These are phyloP conservation scores for Firmiana major DNA, from an alignment of 345 rosid species.

Conservation along the genomic window DNA sequence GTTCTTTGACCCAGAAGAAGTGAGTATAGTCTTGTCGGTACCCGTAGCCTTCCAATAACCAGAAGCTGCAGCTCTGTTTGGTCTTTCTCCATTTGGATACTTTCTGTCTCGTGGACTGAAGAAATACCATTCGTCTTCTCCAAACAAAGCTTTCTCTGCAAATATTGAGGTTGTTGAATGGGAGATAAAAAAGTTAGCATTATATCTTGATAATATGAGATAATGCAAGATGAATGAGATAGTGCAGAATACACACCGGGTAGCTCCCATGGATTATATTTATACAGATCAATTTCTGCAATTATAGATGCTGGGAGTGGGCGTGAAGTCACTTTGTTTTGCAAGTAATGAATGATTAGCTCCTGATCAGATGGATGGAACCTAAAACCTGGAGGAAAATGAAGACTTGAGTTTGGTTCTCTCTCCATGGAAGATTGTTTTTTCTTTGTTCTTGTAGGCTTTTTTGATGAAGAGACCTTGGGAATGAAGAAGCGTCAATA, in stretches of 20 bases:
- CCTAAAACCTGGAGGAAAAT: conserved; percentile 54
- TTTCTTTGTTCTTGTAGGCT: not conserved
- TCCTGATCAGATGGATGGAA: conserved; percentile 58
- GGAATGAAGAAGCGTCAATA: conserved; percentile 13
- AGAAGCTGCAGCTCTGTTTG: conserved; percentile 39
- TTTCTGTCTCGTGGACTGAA: conserved; percentile 54
- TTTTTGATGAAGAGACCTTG: not conserved
- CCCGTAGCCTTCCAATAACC: conserved; percentile 56
- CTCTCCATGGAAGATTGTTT: conserved; percentile 22
- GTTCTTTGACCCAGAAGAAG: conserved; percentile 29
- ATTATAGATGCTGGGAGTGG: conserved; percentile 47
- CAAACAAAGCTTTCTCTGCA: conserved; percentile 69
- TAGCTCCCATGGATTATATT: conserved; percentile 53
- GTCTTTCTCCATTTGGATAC: conserved; percentile 36
- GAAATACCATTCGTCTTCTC: conserved; percentile 67
- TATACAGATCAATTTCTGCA: conserved; percentile 48
- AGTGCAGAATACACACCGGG: conserved; percentile 31
- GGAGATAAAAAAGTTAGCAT: not conserved
- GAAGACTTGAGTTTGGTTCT: conserved; percentile 17
- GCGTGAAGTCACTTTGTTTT: conserved; percentile 37
- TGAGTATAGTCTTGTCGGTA: conserved; percentile 36
- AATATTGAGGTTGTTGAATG: not conserved
- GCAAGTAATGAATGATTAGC: conserved; percentile 45
- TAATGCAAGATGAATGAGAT: not conserved
- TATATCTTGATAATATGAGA: not conserved